phyloP scores from a whole-genome alignment of 2,329 filamentous ascomycete species.

The Plenodomus lindquistii region DNA sequence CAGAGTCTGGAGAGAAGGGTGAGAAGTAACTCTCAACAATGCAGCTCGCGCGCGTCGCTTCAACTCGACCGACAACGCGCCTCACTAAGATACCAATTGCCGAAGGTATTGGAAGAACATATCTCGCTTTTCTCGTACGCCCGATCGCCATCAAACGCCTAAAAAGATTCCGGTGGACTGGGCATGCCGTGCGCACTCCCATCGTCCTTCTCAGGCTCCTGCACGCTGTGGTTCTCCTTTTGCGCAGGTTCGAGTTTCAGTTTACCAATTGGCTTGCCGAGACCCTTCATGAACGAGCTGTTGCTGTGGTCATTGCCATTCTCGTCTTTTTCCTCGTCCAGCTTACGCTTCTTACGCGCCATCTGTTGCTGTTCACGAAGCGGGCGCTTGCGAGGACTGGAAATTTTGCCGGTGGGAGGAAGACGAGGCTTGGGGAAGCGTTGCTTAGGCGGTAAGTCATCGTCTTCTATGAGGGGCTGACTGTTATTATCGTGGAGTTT shows the following conservation, averaged over 20 bases:
- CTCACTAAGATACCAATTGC: background rate
- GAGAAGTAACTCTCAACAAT: no score
- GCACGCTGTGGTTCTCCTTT: constrained; percentile 64
- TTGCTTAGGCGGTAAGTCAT: constrained; percentile 92
- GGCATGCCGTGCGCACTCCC: constrained; percentile 73
- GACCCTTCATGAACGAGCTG: constrained; percentile 27
- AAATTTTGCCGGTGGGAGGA: constrained; percentile 82
- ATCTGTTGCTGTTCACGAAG: constrained; percentile 80
- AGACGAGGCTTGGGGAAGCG: constrained; percentile 65
- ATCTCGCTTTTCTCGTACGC: background rate
- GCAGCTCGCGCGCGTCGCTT: background rate
- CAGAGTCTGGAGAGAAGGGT: background rate
- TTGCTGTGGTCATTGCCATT: constrained; percentile 32
- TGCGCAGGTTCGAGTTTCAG: constrained; percentile 53
- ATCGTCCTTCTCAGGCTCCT: constrained; percentile 68
- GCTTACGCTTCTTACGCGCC: constrained; percentile 85
- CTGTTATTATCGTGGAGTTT: constrained; percentile 85
- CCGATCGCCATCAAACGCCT: constrained; percentile 6
- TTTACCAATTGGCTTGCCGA: constrained; percentile 62
- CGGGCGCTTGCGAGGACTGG: constrained; percentile 79
- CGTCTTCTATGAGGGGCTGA: constrained; percentile 85
- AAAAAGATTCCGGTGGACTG: constrained; percentile 74
- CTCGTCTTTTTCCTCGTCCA: constrained; percentile 51
- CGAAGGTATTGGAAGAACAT: background rate
- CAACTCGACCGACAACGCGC: background rate